Evolutionary conservation across 768 basidiomycete genomes (phyloP), one percentile per base, ranked within the genome.

Genomic region (Suillus ampliporus): DNA sequence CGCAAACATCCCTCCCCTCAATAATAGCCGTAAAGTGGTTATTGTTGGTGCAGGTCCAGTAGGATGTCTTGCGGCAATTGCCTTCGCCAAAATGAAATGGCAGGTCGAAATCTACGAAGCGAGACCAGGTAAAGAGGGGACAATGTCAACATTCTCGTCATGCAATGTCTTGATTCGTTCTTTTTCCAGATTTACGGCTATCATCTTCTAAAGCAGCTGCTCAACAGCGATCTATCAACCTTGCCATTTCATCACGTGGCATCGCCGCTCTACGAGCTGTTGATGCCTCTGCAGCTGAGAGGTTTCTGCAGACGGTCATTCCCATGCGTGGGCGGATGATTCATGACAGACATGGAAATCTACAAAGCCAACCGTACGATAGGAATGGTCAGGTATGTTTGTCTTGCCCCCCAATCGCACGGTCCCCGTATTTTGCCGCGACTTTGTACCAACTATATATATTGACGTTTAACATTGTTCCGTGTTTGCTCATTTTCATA

Each of bases 271-370:
- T 99, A 51, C 83, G 89, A 69, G 86, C 89, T 59, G 85, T 99
- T 65, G 91, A 96, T 78, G 80, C 87, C 46, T 83, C 80, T 41
- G 79, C 87, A 65, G 86, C 91, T 28, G 82, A 86, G 59, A 82
- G 87, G 64, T 90, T 96, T 71, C 76, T 97, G 69, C 79, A 88
- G 67, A 82, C 86, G 35, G 90, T 89, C 44, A 95, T 98, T 77
- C 95, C 95, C 67, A 96, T 99, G 95, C 87, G 84, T 69, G 96
- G 95, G 48, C 85, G 97, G 57, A 97, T 98, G 94, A 94, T 99
- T 66, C 97, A 99, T 79, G 86, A 88, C 70, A 71, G 74, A 64
- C 79, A 86, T 68, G 91, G 92, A 62, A 83, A 84, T 67, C 81
- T 86, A 66, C 86, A 93, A 70, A 94, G 94, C 68, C 95, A 97